Evolutionary conservation across 2,329 filamentous ascomycete species (phyloP).

Genomic region (Xylariaceae sp.): DNA sequence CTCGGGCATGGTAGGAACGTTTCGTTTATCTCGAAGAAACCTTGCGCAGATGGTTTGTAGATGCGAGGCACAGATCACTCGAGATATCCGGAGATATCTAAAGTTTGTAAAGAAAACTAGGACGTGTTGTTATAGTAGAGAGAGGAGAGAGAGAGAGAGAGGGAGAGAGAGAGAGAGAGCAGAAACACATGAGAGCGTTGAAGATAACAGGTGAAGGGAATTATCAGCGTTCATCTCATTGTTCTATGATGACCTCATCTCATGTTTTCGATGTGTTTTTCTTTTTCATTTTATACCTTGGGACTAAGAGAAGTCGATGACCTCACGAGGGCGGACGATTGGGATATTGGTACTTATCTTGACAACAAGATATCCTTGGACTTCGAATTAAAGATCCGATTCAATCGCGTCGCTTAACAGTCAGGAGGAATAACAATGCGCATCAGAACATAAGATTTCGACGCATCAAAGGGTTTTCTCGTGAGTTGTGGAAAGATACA

Average conservation of each 20-base stretch:
- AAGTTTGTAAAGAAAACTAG: not conserved
- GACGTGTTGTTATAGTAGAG: no score
- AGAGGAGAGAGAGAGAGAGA: no score
- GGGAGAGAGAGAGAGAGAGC: no score
- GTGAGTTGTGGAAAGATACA: not conserved
- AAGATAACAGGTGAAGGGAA: no score
- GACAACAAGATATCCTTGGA: not conserved
- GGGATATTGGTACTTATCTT: not conserved
- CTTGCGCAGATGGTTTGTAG: not conserved
- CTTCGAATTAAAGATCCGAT: not conserved
- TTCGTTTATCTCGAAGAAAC: not conserved
- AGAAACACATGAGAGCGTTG: no score
- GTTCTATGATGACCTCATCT: constrained; percentile 22
- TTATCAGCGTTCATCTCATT: not conserved
- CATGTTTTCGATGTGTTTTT: constrained; percentile 7
- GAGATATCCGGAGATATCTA: not conserved
- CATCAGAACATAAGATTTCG: not conserved
- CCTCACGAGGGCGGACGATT: constrained; percentile 20
- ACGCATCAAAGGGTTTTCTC: not conserved
- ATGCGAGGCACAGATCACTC: not conserved
- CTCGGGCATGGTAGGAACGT: constrained; percentile 21
- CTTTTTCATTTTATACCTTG: not conserved
- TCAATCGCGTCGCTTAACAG: not conserved
- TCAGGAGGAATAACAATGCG: not conserved
- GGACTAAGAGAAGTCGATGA: constrained; percentile 23